Conservation (phyloP, 139 green algal genomes). For the Closterium sp. region DNA sequence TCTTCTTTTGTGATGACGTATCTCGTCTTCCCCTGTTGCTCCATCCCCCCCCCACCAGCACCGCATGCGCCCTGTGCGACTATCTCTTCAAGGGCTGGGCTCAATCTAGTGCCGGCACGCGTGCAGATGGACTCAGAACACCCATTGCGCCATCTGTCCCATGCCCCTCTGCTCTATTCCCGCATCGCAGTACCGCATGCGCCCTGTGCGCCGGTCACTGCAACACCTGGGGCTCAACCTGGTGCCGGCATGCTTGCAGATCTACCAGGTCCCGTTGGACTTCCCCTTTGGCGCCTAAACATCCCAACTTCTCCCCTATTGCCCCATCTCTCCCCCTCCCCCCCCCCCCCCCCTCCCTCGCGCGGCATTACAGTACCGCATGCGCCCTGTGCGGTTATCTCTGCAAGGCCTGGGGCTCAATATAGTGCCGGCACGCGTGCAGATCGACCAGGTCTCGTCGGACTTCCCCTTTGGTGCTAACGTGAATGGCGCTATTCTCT, state of each 20-base stretch:
- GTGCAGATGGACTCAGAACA: too few species aligned
- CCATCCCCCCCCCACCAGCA: background rate
- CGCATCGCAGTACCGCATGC: background rate
- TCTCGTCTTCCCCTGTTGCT: too few species aligned
- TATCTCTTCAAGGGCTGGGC: too few species aligned
- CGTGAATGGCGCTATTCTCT: slow-evolving; percentile 3
- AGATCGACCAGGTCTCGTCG: slow-evolving; percentile 26
- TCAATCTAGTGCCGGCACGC: too few species aligned
- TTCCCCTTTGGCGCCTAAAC: slow-evolving; percentile 42
- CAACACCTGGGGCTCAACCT: too few species aligned
- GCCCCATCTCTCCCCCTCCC: background rate
- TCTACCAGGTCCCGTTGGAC: slow-evolving; percentile 12
- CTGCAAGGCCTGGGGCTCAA: background rate
- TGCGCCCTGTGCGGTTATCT: background rate
- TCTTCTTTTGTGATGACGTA: slow-evolving; percentile 18
- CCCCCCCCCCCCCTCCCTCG: background rate
- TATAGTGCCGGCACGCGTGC: background rate
- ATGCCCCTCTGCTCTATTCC: too few species aligned
- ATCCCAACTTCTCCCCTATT: too few species aligned
- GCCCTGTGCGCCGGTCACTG: too few species aligned
- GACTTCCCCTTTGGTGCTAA: slow-evolving; percentile 30
- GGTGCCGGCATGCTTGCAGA: too few species aligned
- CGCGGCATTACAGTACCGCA: background rate
- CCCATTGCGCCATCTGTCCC: background rate
- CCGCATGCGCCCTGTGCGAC: too few species aligned